Base-by-base conservation (phyloP, 441 rosid species). In the Adansonia madagascariensis region DNA sequence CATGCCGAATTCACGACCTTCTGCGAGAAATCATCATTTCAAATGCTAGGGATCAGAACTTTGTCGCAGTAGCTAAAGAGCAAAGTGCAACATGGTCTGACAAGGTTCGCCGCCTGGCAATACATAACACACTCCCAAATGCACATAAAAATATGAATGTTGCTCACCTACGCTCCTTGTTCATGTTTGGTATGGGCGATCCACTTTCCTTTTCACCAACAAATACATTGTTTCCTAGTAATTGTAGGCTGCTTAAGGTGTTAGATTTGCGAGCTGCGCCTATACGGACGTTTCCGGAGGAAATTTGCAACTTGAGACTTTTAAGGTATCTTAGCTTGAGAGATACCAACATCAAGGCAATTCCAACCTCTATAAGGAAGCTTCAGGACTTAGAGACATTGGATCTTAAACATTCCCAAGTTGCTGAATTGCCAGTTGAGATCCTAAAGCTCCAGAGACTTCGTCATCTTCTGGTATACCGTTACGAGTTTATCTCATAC, bases 391-490 rank as follows among this genome's bases (percentile, higher is more conserved):
- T 86, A 9, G 85, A 84, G 82, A 86, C 85, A 10, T 66, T 86
- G 78, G 85, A 86, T 75, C 85, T 86, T 3, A 86, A 80, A 31
- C 86, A 81, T 20, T 59, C 89, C n/a, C 12, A 59, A 39, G 82
- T 86, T 60, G 70, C 76, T 8, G 68, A 82, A 61, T 74, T 86
- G 77, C 89, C 86, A 0, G 35, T 17, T 10, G 80, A 81, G 60
- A 82, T 84, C 60, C 53, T 75, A 8, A 73, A 69, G 41, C 80
- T 84, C 49, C 75, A 56, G 53, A 78, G 73, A 17, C 86, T 89
- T n/a, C 80, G 83, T 17, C 86, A 89, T 66, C 86, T 87, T 4
- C 79, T 88, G 10, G 86, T 82, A 6, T 85, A 85, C 60, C 77
- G 67, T 6, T 80, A 76, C 17, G 81, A 82, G 70, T 15, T 62